A percentile compares a stretch with the other conserved stretches of the same genome.
Evolutionary conservation across 2,329 filamentous ascomycete species (phyloP).

Genomic region (Chaetomiaceae sp.): DNA sequence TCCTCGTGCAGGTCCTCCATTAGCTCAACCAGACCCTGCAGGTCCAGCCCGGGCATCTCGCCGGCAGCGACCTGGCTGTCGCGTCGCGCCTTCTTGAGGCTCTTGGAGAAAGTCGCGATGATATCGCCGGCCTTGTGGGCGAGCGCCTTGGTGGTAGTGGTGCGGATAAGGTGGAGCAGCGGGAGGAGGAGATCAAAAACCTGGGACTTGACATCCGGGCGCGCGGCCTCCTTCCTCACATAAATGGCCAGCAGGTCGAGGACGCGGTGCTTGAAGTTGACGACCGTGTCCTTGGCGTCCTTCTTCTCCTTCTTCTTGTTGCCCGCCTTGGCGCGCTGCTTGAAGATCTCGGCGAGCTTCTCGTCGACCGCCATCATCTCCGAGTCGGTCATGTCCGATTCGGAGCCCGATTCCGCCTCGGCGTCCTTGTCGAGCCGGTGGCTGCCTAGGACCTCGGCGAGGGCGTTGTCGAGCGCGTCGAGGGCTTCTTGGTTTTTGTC

Average conservation of each 20-base stretch:
- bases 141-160: slow-evolving; percentile 71
- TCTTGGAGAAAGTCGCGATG: slow-evolving; percentile 66
- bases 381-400: slow-evolving; percentile 88
- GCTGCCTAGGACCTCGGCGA: slow-evolving; percentile 74
- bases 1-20: slow-evolving; percentile 66
- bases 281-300: slow-evolving; percentile 80
- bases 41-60: slow-evolving; percentile 38
- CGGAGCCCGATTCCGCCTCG: slow-evolving; percentile 55
- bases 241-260: slow-evolving; percentile 85
- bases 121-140: slow-evolving; percentile 69
- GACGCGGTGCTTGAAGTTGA: slow-evolving; percentile 93
- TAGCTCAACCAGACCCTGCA: slow-evolving; percentile 48
- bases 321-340: slow-evolving; percentile 62
- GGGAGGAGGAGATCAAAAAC: slow-evolving; percentile 69
- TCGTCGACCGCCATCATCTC: slow-evolving; percentile 89
- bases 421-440: slow-evolving; percentile 58
- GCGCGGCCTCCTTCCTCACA: slow-evolving; percentile 65
- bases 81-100: slow-evolving; percentile 54
- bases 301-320: slow-evolving; percentile 80
- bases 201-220: slow-evolving; percentile 32
- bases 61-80: slow-evolving; percentile 41
- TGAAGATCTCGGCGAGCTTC: slow-evolving; percentile 81
- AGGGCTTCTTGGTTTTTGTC: slow-evolving; percentile 42
- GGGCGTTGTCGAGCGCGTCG: slow-evolving; percentile 62
- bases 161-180: slow-evolving; percentile 69